Evolutionary conservation across 306 rosid genomes (phyloP), one percentile per base, ranked within the genome.

Genomic region (Fragaria ananassa): DNA sequence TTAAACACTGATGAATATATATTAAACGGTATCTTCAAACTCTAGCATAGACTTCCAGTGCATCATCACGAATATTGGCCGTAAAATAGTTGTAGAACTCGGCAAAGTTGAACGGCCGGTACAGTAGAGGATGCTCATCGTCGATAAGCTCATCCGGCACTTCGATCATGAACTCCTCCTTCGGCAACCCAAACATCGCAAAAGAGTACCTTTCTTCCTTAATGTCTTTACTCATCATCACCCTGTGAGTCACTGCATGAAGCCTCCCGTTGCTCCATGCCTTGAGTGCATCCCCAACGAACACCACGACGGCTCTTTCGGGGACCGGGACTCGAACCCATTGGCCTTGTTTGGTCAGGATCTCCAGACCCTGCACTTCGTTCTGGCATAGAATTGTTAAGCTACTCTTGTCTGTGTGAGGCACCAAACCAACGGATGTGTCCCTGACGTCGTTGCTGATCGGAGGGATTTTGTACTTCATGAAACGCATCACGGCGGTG

Each of bases 221-320:
- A 1, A 34, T 54, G 0, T 66, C 70, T 46, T 86, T 88, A 1
- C 57, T 70, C 81, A 87, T 50, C 80, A 75, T 69, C 81, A 89
- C 89, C 50, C 87, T 80, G 53, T 85, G 91, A 31, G 42, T 81
- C 4, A 62, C 82, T 25, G 90, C 86, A 67, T 86, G 79, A 57
- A 86, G 72, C 27, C 88, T 87, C 60, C 87, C 88, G 51, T 87
- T 87, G 84, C 89, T 87, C 91, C 89, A 87, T 2, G 88, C 89
- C 86, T 84, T 84, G 0, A 86, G 83, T 8, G 81, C 58, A 53
- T 87, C 91, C n/a, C 90, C 92, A 21, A 81, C 76, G n/a, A 87
- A 12, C 47, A 79, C 83, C 1, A 77, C 68, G 19, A 76, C 68
- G 4, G 82, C 84, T 25, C 74, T 29, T 4, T 50, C 44, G 6